A percentile compares a stretch with the other conserved stretches of the same genome.
Evolutionary conservation across 495 filamentous ascomycete species (phyloP).

Genomic region (Talaromyces liani): DNA sequence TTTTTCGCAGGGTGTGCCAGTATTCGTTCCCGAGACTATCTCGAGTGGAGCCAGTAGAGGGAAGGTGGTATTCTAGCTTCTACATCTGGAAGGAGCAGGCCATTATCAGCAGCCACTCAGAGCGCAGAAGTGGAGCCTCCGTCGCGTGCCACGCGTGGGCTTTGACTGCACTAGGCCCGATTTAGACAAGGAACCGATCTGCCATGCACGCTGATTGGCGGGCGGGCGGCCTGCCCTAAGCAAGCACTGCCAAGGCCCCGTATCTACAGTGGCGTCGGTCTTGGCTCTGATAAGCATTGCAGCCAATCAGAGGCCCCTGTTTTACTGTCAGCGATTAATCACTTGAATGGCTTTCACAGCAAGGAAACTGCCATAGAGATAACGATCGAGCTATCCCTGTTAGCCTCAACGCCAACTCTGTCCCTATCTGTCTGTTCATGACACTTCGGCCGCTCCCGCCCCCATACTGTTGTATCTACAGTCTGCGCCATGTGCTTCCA

Average conservation of each 20-base stretch:
- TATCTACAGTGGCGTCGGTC: neutral
- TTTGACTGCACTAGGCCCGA: neutral
- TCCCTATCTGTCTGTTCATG: neutral
- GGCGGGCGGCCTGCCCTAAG: neutral
- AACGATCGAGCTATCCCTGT: neutral
- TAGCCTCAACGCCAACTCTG: neutral
- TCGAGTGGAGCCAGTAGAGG: neutral
- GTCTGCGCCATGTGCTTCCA: neutral
- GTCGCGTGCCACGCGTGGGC: conserved; percentile 6
- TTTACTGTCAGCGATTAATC: neutral
- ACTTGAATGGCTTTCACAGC: neutral
- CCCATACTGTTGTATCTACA: neutral
- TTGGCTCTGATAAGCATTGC: neutral
- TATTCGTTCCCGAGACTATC: neutral
- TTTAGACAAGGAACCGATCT: neutral
- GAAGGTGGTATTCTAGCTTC: conserved; percentile 1
- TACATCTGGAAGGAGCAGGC: neutral
- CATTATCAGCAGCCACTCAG: conserved; percentile 3
- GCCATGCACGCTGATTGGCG: neutral
- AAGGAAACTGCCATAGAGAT: neutral
- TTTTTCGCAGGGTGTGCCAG: neutral
- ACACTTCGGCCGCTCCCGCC: conserved; percentile 6
- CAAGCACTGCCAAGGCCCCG: neutral
- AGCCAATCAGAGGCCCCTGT: neutral
- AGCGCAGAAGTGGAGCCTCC: neutral